A percentile compares a stretch with the other conserved stretches of the same genome.
Conservation (phyloP, 176 grass and related monocot genomes). For the Avena insularis region DNA sequence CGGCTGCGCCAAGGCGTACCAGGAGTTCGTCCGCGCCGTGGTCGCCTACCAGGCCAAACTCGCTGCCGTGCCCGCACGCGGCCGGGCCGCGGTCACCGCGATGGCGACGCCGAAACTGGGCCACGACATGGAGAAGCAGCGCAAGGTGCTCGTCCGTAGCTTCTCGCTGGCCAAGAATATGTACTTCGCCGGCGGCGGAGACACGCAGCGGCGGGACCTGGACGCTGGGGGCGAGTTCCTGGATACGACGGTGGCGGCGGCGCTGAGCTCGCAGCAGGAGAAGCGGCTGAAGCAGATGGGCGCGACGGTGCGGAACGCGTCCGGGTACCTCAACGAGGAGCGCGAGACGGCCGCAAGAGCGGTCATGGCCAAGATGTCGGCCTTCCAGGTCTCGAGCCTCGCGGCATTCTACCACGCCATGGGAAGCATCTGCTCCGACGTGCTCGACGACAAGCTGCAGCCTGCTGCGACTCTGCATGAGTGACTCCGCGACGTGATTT, state of each 20-base stretch:
- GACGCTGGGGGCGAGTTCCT: constrained; percentile 71
- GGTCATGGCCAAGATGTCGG: constrained; percentile 79
- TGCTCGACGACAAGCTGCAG: constrained; percentile 69
- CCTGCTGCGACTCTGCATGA: neutral
- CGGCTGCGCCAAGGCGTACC: neutral
- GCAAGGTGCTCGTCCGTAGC: constrained; percentile 65
- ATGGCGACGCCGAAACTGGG: constrained; percentile 30
- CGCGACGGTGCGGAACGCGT: constrained; percentile 89
- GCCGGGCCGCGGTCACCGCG: neutral
- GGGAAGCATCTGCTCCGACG: constrained; percentile 78
- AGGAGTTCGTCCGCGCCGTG: neutral
- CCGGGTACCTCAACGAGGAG: constrained; percentile 74
- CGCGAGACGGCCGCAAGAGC: constrained; percentile 62
- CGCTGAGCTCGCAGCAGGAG: constrained; percentile 84
- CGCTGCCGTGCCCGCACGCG: neutral
- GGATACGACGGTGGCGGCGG: constrained; percentile 30
- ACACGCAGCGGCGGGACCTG: constrained; percentile 47
- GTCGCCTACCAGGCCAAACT: constrained; percentile 37
- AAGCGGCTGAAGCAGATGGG: constrained; percentile 98
- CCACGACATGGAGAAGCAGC: constrained; percentile 65
- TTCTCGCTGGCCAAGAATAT: constrained; percentile 86
- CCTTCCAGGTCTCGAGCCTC: constrained; percentile 61
- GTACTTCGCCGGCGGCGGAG: constrained; percentile 34
- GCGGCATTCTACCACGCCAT: constrained; percentile 73
- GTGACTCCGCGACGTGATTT: neutral